These are phyloP conservation scores for Botryosphaeria dothidea DNA, from an alignment of 2,329 filamentous ascomycete genomes.

Conservation along the genomic window DNA sequence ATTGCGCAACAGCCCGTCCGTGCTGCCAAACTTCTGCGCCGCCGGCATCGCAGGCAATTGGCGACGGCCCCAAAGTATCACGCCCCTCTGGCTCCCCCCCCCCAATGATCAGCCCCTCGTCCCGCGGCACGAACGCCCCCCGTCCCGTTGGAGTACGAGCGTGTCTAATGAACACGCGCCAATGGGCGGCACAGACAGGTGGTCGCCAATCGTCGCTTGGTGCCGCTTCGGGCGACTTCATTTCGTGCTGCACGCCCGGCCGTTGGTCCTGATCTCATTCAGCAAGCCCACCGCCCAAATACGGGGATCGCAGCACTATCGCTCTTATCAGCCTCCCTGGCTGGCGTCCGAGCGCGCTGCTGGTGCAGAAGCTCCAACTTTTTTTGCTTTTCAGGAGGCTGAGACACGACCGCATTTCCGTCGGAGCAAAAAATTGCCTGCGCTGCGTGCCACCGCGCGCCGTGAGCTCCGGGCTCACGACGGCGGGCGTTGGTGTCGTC, in stretches of 20 bases:
- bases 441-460: neutral
- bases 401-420: neutral
- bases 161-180: conserved; percentile 12
- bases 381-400: conserved; percentile 15
- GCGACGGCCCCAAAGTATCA: neutral
- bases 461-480: neutral
- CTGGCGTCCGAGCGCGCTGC: neutral
- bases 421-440: neutral
- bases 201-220: conserved; percentile 13
- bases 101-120: conserved; percentile 8
- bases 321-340: conserved; percentile 3
- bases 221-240: conserved; percentile 7
- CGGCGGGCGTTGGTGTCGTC: neutral
- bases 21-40: neutral
- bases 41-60: neutral
- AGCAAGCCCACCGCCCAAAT: neutral
- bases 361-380: neutral
- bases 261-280: conserved; percentile 1
- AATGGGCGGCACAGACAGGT: neutral
- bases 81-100: neutral
- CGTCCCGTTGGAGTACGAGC: conserved; percentile 12
- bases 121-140: conserved; percentile 8
- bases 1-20: neutral
- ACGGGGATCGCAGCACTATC: neutral
- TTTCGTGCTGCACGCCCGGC: conserved; percentile 12